Evolutionary conservation across 2,329 filamentous ascomycete genomes (phyloP), one percentile per base, ranked within the genome.

Genomic region (Ophiostoma fasciatum): DNA sequence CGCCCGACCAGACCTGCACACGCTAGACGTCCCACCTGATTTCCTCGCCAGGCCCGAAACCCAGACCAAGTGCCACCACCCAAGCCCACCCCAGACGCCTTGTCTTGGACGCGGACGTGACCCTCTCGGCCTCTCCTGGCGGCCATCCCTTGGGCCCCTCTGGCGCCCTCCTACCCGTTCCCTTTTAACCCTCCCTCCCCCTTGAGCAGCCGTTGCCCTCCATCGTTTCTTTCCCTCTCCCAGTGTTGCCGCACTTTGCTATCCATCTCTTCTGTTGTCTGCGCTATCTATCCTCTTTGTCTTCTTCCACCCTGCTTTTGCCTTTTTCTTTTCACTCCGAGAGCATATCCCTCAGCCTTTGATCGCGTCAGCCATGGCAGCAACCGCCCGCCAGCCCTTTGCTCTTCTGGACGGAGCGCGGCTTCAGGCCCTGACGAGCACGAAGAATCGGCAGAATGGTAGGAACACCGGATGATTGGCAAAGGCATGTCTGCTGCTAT

Each of bases 381-480:
- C 68, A 46, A 48, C 68, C 42, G 60, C 64, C 43, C 73, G 81
- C 50, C 78, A 83, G 58, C 81, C 81, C 6, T 85, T 87, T 55
- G 81, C 75, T 52, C 77, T 77, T 33, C 64, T 87, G 37, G 73
- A 82, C 52, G 67, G 66, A 47, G 62, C 74, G 38, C 73, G 82
- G 46, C 64, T 87, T 19, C 78, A 83, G 55, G 73, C 64, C 45
- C 62, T 88, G 48, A 77, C 75, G 19, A 83, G 74, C 58, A 59
- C 78, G 34, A 88, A 85, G 64, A 87, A 87, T 56, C 67, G 76
- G 56, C 81, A 87, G 52, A 78, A 78, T 64, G 68, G 74, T 78
- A 68, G 47, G 68, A n/a, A n/a, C n/a, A n/a, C n/a, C n/a, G n/a
- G n/a, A n/a, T n/a, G n/a, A n/a, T n/a, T n/a, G n/a, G n/a, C n/a